Percentiles rank a stretch among this genome's conserved stretches.
phyloP scores from a whole-genome alignment of 768 basidiomycete species.

The Kwoniella botswanensis region DNA sequence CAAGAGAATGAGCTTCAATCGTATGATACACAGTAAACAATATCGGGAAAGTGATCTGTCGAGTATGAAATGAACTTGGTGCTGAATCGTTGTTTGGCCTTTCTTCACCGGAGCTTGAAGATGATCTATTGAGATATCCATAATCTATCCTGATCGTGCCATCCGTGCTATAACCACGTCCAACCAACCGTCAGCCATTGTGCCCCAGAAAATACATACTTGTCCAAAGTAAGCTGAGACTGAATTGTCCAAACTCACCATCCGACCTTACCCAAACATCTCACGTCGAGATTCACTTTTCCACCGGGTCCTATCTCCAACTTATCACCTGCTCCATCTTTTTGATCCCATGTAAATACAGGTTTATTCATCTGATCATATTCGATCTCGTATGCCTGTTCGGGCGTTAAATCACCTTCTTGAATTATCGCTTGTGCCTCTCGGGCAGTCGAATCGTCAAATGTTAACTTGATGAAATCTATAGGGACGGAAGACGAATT shows the following conservation, averaged over 20 bases:
- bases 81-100: slow-evolving; percentile 38
- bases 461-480: slow-evolving; percentile 82
- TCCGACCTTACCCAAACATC: slow-evolving; percentile 85
- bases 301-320: slow-evolving; percentile 73
- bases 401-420: slow-evolving; percentile 79
- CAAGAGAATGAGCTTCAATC: slow-evolving; percentile 83
- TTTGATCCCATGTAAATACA: slow-evolving; percentile 74
- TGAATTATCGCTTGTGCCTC: slow-evolving; percentile 75
- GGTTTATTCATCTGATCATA: slow-evolving; percentile 76
- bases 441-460: slow-evolving; percentile 86
- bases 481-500: slow-evolving; percentile 82
- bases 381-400: slow-evolving; percentile 89
- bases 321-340: slow-evolving; percentile 58
- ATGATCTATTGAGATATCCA: slow-evolving; percentile 64
- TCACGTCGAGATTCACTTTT: slow-evolving; percentile 70
- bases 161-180: slow-evolving; percentile 65
- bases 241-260: slow-evolving; percentile 67
- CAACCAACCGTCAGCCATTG: not conserved
- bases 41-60: slow-evolving; percentile 85
- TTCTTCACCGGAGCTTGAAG: not conserved
- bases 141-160: slow-evolving; percentile 86
- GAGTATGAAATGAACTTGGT: slow-evolving; percentile 70
- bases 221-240: too few species aligned
- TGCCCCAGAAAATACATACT: not conserved
- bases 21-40: slow-evolving; percentile 94